A percentile compares a stretch with the other conserved stretches of the same genome.
These are phyloP conservation scores for Clarireedia monteithiana DNA, from an alignment of 2,329 filamentous ascomycete genomes.

Conservation along the genomic window DNA sequence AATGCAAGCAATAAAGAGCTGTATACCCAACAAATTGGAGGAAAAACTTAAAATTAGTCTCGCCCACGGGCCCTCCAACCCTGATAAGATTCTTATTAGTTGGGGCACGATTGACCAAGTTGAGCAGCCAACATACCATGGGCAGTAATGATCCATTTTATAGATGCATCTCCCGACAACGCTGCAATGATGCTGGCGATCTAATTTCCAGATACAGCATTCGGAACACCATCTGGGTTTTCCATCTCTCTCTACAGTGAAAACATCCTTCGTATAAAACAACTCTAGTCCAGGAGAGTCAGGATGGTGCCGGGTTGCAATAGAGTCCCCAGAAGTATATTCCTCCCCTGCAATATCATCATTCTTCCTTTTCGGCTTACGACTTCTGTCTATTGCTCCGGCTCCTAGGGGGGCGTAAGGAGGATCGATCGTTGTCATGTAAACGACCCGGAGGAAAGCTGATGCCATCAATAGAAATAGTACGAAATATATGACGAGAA, in stretches of 20 bases:
- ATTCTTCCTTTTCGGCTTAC: constrained; percentile 21
- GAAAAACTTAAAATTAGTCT: constrained; percentile 88
- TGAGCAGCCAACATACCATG: constrained; percentile 45
- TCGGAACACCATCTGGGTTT: constrained; percentile 79
- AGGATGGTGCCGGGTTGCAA: constrained; percentile 28
- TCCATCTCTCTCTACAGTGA: constrained; percentile 75
- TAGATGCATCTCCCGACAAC: constrained; percentile 36
- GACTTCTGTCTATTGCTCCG: constrained; percentile 18
- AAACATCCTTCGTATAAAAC: constrained; percentile 78
- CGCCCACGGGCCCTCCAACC: constrained; percentile 89
- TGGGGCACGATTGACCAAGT: not conserved
- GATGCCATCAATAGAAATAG: constrained; percentile 58
- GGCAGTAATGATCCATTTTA: constrained; percentile 92
- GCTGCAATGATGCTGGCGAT: constrained; percentile 79
- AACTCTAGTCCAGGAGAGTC: constrained; percentile 61
- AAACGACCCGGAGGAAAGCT: constrained; percentile 64
- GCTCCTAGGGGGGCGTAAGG: constrained; percentile 64
- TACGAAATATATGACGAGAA: constrained; percentile 67
- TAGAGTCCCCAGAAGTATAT: constrained; percentile 18
- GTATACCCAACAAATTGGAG: constrained; percentile 77
- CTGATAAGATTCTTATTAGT: constrained; percentile 30
- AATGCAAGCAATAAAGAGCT: constrained; percentile 56
- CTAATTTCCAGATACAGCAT: constrained; percentile 82
- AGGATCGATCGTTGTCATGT: constrained; percentile 60
- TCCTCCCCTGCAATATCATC: constrained; percentile 18